Evolutionary conservation across 768 basidiomycete genomes (phyloP), one percentile per base, ranked within the genome.

Genomic region (Mycena vulgaris): DNA sequence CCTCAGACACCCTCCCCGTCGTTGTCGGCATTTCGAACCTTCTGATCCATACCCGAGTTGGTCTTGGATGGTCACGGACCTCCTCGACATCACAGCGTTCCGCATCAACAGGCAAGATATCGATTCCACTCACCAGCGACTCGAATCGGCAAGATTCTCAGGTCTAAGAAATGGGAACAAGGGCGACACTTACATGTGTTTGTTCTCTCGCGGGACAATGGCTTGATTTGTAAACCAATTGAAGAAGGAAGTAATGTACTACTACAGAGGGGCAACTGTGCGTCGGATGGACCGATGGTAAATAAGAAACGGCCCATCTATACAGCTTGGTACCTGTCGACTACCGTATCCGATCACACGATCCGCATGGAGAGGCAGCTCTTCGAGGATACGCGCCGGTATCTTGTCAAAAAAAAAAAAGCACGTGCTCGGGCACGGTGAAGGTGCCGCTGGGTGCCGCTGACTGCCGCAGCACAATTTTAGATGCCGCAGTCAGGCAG

Each of bases 1-100:
- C 60, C 47, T 49, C 47, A 37, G 60, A 61, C 23, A 61, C 47
- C 47, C 47, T 61, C 60, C 60, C 60, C 60, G 60, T 49, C 33
- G 33, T 61, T 9, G 33, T 60, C n/a, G 59, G 45, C 30, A 48
- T 60, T n/a, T n/a, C n/a, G n/a, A n/a, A n/a, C n/a, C n/a, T n/a
- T n/a, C n/a, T n/a, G n/a, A n/a, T n/a, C n/a, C 59, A 60, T 48
- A 25, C 59, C 59, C 59, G 59, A 60, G 59, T 60, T 47, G 59
- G 59, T 33, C 45, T 60, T 33, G 59, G 59, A 47, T 60, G 59
- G 59, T 60, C 59, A 58, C 37, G 7, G 39, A n/a, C n/a, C n/a
- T 1, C 57, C 25, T 58, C 57, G 25, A 27, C 39, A 58, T 58
- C 57, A 42, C 57, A 58, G 39, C 57, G 39, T 21, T 58, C 57